Conservation (phyloP, 495 filamentous ascomycete species). For the Penicillium egyptiacum region DNA sequence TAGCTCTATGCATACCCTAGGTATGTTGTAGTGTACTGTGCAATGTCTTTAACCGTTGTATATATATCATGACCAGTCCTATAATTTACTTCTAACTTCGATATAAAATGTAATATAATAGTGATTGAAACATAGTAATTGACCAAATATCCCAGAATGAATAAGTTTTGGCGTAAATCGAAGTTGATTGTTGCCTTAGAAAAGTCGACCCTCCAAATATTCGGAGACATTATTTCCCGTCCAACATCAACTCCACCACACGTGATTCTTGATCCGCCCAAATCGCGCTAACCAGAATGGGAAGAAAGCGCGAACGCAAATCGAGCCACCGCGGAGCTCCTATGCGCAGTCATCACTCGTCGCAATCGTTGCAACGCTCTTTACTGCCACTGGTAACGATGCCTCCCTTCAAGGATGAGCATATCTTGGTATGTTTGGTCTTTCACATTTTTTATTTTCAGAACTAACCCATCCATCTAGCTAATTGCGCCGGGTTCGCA, state of each 20-base stretch:
- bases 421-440: slow-evolving; percentile 58
- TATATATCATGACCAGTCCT: not conserved
- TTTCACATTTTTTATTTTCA: not conserved
- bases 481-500: slow-evolving; percentile 94
- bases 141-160: not conserved
- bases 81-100: not conserved
- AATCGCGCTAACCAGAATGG: slow-evolving; percentile 22
- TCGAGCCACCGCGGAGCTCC: slow-evolving; percentile 23
- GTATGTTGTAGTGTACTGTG: not conserved
- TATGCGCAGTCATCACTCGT: slow-evolving; percentile 16
- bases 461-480: slow-evolving; percentile 36
- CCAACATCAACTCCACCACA: not conserved
- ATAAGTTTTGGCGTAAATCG: not conserved
- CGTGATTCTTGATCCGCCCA: slow-evolving; percentile 8
- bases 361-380: slow-evolving; percentile 1
- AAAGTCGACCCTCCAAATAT: not conserved
- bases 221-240: not conserved
- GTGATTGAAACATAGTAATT: not conserved
- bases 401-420: slow-evolving; percentile 77
- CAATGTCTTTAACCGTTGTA: not conserved
- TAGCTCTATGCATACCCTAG: not conserved
- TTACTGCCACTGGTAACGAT: slow-evolving; percentile 38
- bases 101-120: not conserved
- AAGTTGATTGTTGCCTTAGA: not conserved
- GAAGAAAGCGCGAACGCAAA: slow-evolving; percentile 18